Base-by-base conservation (phyloP, 1,284 basidiomycete species). In the Melampsora americana region DNA sequence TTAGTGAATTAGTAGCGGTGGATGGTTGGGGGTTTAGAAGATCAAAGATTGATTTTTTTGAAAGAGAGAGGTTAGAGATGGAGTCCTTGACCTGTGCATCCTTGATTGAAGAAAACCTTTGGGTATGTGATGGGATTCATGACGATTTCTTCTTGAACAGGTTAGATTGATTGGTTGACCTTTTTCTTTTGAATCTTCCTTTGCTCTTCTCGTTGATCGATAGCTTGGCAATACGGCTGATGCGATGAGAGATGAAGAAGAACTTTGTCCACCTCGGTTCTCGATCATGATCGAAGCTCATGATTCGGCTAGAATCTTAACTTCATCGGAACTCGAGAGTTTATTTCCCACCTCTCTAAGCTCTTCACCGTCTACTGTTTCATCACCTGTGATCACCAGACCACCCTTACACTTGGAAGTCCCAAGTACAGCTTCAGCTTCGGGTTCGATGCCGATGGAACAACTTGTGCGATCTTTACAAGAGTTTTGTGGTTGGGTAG, bases 201-300 rank as follows among this genome's bases (percentile, higher is more conserved):
- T n/a, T n/a, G n/a, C 46, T 28, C 90, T 26, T 23, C 42, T 35
- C 23, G 26, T 50, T 61, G 1, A 60, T 53, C 32, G 23, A 44
- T 62, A 69, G 78, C 48, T 69, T 39, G 69, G 59, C 20, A 65
- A 64, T 28, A 71, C 64, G 26, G 53, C 59, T 59, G 66, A 68
- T 46, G 53, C 50, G 28, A 50, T 48, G 32, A 35, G n/a, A 30
- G 56, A 53, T 32, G n/a, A 53, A 69, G 44, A 73, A 30, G 69
- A 53, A 23, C 18, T 23, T 16, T 87, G 89, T 79, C 89, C 90
- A 0, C 82, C 82, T 50, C 89, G 90, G 50, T 93, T 89, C 80
- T 89, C 92, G 79, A 87, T 95, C 53, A 93, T 92, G 82, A 88
- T 95, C 78, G 92, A 93, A 82, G 92, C 91, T 81, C 89, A 91